Conservation (phyloP, 495 filamentous ascomycete genomes). For the Aspergillus affinis region DNA sequence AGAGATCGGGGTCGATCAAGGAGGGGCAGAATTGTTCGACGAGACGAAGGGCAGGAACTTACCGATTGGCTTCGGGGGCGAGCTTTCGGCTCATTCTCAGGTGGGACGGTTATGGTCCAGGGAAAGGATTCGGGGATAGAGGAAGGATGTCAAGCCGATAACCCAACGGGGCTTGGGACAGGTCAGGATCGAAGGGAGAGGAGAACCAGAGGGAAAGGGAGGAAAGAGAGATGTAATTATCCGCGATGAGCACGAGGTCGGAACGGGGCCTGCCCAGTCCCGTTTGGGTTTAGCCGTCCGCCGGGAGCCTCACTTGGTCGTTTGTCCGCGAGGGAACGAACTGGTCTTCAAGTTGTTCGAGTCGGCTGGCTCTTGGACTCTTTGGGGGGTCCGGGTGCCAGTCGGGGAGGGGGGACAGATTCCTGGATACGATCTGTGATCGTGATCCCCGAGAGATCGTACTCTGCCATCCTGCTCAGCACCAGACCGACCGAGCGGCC, state of each 20-base stretch:
- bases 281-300: constrained; percentile 31
- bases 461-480: no score
- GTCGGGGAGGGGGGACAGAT: no score
- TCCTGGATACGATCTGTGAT: no score
- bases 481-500: constrained; percentile 3
- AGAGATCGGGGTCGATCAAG: neutral
- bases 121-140: constrained; percentile 6
- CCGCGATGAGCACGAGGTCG: constrained; percentile 27
- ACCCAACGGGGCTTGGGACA: constrained; percentile 19
- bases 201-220: constrained; percentile 8
- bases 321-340: neutral
- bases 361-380: no score
- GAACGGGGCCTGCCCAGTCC: constrained; percentile 23
- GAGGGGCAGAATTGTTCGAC: constrained; percentile 14
- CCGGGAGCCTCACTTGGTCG: constrained; percentile 23
- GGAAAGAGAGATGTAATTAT: constrained; percentile 15
- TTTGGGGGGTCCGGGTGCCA: no score
- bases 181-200: constrained; percentile 14
- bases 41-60: constrained; percentile 47
- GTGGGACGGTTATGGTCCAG: constrained; percentile 19
- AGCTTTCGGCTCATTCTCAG: constrained; percentile 68
- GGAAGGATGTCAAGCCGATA: constrained; percentile 17
- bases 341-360: no score
- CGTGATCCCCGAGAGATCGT: no score
- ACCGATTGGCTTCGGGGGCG: constrained; percentile 95